Conservation (phyloP, 169 alveolate species). For the Babesia divergens region DNA sequence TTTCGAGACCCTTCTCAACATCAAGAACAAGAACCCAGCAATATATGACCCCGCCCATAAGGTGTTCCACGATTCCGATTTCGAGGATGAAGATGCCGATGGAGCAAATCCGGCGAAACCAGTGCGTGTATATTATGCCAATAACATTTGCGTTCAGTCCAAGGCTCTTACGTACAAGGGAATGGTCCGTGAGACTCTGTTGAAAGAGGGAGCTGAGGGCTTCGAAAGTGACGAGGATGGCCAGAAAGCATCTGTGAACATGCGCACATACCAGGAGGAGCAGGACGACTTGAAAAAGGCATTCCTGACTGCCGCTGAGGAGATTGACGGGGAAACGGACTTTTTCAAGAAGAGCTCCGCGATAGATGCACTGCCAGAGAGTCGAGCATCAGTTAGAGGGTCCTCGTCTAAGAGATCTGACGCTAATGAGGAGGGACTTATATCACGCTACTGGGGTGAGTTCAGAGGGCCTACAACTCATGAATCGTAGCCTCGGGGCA, state of each 20-base stretch:
- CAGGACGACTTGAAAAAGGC: slow-evolving; percentile 69
- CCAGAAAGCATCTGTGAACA: neutral
- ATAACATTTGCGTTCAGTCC: neutral
- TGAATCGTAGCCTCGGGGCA: slow-evolving; percentile 47
- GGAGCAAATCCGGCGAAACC: neutral
- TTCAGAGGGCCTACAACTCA: neutral
- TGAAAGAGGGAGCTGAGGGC: slow-evolving; percentile 72
- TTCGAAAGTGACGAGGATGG: slow-evolving; percentile 63
- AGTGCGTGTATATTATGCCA: neutral
- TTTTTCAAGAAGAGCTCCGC: slow-evolving; percentile 51
- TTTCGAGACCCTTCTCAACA: slow-evolving; percentile 63
- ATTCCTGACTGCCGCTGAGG: slow-evolving; percentile 64
- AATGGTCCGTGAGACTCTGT: slow-evolving; percentile 63
- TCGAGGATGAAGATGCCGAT: slow-evolving; percentile 44
- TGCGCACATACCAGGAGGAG: slow-evolving; percentile 56
- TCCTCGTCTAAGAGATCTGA: neutral
- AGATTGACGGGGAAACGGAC: slow-evolving; percentile 55
- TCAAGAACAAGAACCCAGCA: slow-evolving; percentile 74
- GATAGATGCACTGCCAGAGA: slow-evolving; percentile 56
- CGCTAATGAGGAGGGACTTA: slow-evolving; percentile 39
- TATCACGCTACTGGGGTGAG: slow-evolving; percentile 59
- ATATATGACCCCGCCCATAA: slow-evolving; percentile 66
- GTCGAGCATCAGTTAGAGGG: neutral
- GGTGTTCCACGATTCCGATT: slow-evolving; percentile 71
- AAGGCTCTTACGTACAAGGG: slow-evolving; percentile 62